phyloP scores from a whole-genome alignment of 2,329 filamentous ascomycete species.

The Lachnellula cervina region DNA sequence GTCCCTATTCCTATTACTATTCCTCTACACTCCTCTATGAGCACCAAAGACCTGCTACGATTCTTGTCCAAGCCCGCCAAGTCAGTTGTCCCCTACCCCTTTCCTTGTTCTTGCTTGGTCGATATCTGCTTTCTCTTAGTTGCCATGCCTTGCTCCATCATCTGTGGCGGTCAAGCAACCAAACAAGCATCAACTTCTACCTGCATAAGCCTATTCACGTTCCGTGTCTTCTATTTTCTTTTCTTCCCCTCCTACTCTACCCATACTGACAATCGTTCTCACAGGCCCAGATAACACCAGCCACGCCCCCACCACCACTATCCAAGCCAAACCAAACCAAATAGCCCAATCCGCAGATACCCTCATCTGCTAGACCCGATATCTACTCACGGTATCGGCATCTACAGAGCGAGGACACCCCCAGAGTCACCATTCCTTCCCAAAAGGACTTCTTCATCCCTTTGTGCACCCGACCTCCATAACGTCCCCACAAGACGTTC shows the following conservation, averaged over 20 bases:
- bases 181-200: too few relatives aligned
- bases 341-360: constrained; percentile 46
- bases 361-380: constrained; percentile 81
- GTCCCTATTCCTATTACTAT: background rate
- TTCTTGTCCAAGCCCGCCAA: constrained; percentile 94
- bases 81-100: constrained; percentile 47
- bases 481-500: constrained; percentile 74
- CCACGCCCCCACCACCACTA: constrained; percentile 35
- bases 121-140: background rate
- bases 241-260: background rate
- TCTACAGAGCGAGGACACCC: constrained; percentile 61
- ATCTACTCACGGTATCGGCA: constrained; percentile 79
- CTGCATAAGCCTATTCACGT: too few relatives aligned
- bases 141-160: background rate
- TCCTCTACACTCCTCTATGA: constrained; percentile 63
- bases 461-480: constrained; percentile 83
- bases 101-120: background rate
- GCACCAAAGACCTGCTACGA: constrained; percentile 82
- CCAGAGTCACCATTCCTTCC: constrained; percentile 81
- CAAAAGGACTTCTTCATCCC: constrained; percentile 76
- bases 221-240: background rate
- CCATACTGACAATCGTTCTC: constrained; percentile 5
- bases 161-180: background rate
- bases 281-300: constrained; percentile 58
- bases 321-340: constrained; percentile 9